Percentiles rank a stretch among this genome's conserved stretches.
Conservation (phyloP, 2,329 filamentous ascomycete genomes). For the Diaporthe ilicicola region DNA sequence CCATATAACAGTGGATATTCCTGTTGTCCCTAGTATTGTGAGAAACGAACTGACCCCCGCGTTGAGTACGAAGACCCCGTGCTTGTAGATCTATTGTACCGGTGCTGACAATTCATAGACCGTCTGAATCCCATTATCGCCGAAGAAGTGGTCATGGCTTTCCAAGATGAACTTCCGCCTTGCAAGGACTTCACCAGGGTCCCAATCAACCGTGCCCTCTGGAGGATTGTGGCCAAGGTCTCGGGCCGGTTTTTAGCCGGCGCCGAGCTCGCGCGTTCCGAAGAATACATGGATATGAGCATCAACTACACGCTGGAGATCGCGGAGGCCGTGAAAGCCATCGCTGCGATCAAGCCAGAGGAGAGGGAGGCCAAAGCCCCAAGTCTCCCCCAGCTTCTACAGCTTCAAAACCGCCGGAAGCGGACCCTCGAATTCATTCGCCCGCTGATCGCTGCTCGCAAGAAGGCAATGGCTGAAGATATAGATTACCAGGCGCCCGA, state of each 20-base stretch:
- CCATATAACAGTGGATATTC: not conserved
- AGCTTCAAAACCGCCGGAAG: constrained; percentile 42
- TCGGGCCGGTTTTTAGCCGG: constrained; percentile 60
- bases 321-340: constrained; percentile 44
- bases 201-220: constrained; percentile 49
- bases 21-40: constrained; percentile 27
- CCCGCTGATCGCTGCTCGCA: constrained; percentile 46
- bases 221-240: constrained; percentile 56
- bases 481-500: constrained; percentile 45
- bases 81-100: not conserved
- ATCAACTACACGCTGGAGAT: constrained; percentile 57
- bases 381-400: constrained; percentile 1
- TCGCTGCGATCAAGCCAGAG: constrained; percentile 42
- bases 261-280: constrained; percentile 52
- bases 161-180: constrained; percentile 45
- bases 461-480: constrained; percentile 36
- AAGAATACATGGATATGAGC: constrained; percentile 54
- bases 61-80: constrained; percentile 25
- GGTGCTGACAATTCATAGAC: constrained; percentile 28
- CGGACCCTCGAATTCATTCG: constrained; percentile 46
- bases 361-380: constrained; percentile 45
- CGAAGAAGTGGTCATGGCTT: constrained; percentile 47
- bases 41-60: constrained; percentile 26
- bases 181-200: constrained; percentile 52
- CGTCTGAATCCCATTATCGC: constrained; percentile 49